These are phyloP conservation scores for Penicillium herquei DNA, from an alignment of 495 filamentous ascomycete species.

Conservation along the genomic window DNA sequence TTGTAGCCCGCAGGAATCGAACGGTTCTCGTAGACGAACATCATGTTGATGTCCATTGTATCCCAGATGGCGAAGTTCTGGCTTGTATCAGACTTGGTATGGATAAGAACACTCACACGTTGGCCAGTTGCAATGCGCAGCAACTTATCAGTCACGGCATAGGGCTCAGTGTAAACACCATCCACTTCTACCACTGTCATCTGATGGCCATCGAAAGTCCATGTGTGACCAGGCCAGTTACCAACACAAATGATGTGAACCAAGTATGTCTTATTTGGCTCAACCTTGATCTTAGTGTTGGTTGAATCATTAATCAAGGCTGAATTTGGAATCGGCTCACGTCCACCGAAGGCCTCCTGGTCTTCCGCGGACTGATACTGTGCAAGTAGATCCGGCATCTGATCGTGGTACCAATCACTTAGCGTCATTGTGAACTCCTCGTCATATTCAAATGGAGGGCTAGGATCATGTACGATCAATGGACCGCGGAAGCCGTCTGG, in stretches of 20 bases:
- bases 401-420: constrained; percentile 65
- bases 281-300: constrained; percentile 40
- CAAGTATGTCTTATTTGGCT: constrained; percentile 57
- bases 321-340: constrained; percentile 65
- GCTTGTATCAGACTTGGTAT: constrained; percentile 50
- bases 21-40: constrained; percentile 44
- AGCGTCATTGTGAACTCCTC: constrained; percentile 63
- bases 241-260: constrained; percentile 68
- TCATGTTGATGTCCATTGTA: constrained; percentile 53
- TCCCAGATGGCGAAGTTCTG: constrained; percentile 58
- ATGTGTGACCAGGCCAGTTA: constrained; percentile 57
- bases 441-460: constrained; percentile 64
- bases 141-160: constrained; percentile 48
- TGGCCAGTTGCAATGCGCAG: constrained; percentile 67
- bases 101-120: constrained; percentile 64
- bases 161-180: constrained; percentile 63
- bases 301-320: constrained; percentile 67
- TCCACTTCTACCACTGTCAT: constrained; percentile 72
- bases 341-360: constrained; percentile 39
- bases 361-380: constrained; percentile 52
- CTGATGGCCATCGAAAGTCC: constrained; percentile 52
- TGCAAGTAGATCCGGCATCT: constrained; percentile 57
- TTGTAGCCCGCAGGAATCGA: constrained; percentile 44
- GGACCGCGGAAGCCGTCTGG: constrained; percentile 76
- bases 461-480: constrained; percentile 69